Evolutionary conservation across 2,329 filamentous ascomycete genomes (phyloP).

Genomic region (Ophiostoma pallidulum): DNA sequence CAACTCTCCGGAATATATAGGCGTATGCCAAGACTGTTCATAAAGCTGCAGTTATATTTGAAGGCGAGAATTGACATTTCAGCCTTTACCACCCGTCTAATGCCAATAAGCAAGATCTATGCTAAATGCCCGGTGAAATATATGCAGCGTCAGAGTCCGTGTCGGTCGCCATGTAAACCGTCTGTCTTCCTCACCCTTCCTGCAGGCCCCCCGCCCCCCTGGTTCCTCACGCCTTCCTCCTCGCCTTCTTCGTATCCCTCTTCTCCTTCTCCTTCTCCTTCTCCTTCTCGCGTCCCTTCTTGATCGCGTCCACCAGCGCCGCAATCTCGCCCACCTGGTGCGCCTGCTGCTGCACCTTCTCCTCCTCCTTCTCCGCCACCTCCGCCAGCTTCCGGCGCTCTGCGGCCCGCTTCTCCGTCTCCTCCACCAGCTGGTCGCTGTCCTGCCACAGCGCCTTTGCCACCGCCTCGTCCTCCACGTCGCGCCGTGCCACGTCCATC

Average conservation of each 20-base stretch:
- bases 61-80: too few species aligned
- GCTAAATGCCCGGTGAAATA: too few species aligned
- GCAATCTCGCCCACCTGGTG: constrained; percentile 27
- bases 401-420: constrained; percentile 70
- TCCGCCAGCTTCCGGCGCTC: constrained; percentile 36
- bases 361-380: constrained; percentile 17
- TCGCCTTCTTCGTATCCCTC: constrained; percentile 8
- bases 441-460: constrained; percentile 86
- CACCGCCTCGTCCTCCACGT: constrained; percentile 67
- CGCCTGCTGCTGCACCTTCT: constrained; percentile 24
- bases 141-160: too few species aligned
- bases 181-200: too few species aligned
- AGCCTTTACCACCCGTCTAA: neutral
- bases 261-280: constrained; percentile 16
- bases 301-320: constrained; percentile 35
- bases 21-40: too few species aligned
- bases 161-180: too few species aligned
- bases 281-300: constrained; percentile 30
- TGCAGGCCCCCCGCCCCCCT: too few species aligned
- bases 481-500: constrained; percentile 59
- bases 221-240: constrained; percentile 3
- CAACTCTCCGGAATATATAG: too few species aligned
- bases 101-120: too few species aligned
- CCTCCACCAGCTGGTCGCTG: constrained; percentile 75
- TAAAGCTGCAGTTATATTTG: too few species aligned